phyloP scores from a whole-genome alignment of 169 alveolate species.

The Eimeria praecox region DNA sequence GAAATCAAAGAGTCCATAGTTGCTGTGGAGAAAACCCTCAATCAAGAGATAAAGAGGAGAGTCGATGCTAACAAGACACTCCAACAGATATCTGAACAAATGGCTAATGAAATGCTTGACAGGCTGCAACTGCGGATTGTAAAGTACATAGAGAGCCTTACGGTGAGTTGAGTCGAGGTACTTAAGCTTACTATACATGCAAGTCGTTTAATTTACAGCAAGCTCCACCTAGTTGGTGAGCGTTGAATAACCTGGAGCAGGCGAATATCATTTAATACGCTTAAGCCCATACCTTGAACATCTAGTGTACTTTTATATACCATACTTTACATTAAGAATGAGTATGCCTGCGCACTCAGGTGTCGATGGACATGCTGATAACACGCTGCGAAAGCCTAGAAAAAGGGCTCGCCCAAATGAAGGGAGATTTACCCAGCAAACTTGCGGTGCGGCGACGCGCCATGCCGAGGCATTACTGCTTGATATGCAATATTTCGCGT shows the following conservation, averaged over 20 bases:
- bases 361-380: constrained; percentile 75
- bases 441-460: constrained; percentile 70
- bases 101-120: constrained; percentile 84
- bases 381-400: constrained; percentile 83
- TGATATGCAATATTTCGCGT: neutral
- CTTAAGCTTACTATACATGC: neutral
- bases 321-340: neutral
- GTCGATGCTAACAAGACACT: constrained; percentile 82
- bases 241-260: neutral
- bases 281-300: neutral
- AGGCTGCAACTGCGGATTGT: constrained; percentile 79
- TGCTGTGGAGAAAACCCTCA: constrained; percentile 79
- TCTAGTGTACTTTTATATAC: neutral
- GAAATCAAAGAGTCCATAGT: constrained; percentile 75
- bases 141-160: constrained; percentile 78
- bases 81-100: constrained; percentile 82
- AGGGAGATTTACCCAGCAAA: constrained; percentile 83
- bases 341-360: constrained; percentile 3
- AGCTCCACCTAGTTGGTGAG: neutral
- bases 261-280: neutral
- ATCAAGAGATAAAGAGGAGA: constrained; percentile 81
- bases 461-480: neutral
- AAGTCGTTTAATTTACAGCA: neutral
- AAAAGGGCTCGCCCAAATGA: constrained; percentile 81
- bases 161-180: constrained; percentile 30